These are phyloP conservation scores for Colletotrichum phormii DNA, from an alignment of 2,329 filamentous ascomycete genomes.

Conservation along the genomic window DNA sequence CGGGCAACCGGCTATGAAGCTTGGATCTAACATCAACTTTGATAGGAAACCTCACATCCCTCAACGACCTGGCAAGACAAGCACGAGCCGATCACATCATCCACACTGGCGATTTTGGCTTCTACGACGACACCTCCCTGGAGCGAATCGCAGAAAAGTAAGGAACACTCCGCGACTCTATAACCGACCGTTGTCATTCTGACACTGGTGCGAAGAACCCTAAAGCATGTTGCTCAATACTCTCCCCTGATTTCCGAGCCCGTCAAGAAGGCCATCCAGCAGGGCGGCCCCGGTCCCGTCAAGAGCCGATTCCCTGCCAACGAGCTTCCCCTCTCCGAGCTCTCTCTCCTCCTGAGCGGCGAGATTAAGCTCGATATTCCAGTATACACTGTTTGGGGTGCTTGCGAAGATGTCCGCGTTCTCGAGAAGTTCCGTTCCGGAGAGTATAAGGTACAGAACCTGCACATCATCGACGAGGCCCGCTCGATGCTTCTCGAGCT, in stretches of 20 bases:
- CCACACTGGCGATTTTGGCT: constrained; percentile 98
- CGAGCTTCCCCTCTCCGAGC: constrained; percentile 91
- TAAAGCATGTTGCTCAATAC: constrained; percentile 99
- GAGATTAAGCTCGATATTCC: constrained; percentile 93
- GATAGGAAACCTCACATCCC: constrained; percentile 89
- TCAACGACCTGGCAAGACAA: constrained; percentile 96
- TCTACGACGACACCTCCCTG: constrained; percentile 96
- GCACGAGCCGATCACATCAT: constrained; percentile 97
- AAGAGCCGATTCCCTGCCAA: constrained; percentile 86
- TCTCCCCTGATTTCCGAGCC: constrained; percentile 90
- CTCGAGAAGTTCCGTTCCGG: constrained; percentile 97
- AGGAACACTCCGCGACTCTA: constrained; percentile 50
- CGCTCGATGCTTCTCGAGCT: constrained; percentile 95
- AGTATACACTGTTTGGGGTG: constrained; percentile 99
- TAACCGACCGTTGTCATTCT: constrained; percentile 31
- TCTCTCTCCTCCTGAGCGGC: constrained; percentile 88
- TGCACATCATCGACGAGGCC: constrained; percentile 98
- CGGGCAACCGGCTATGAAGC: neutral
- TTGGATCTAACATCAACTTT: constrained; percentile 1
- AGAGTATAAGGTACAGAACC: constrained; percentile 97
- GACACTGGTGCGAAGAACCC: constrained; percentile 70
- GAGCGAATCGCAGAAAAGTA: constrained; percentile 99
- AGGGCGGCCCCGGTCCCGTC: constrained; percentile 78
- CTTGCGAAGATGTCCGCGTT: constrained; percentile 97
- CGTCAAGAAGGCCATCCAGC: constrained; percentile 75